Conservation (phyloP, 2,329 filamentous ascomycete genomes). For the Verruconis gallopava region DNA sequence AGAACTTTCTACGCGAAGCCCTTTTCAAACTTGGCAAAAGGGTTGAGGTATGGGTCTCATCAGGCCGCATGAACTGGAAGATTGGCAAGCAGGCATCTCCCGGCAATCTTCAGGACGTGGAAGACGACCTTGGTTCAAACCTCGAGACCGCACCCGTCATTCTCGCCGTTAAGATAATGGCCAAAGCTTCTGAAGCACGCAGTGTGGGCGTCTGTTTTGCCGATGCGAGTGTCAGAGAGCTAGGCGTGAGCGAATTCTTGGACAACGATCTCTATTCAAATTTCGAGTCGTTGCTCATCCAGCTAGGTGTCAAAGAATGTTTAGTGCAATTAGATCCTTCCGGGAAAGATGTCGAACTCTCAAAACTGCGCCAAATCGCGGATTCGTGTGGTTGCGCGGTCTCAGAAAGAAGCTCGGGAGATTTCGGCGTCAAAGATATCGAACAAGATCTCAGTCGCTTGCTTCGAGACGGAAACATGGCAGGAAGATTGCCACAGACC, state of each 20-base stretch:
- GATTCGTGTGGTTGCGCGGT: constrained; percentile 87
- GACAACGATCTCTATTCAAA: constrained; percentile 57
- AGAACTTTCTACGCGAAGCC: constrained; percentile 87
- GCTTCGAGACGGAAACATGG: constrained; percentile 72
- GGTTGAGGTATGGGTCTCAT: constrained; percentile 76
- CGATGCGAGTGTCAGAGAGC: constrained; percentile 87
- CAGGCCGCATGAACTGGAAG: constrained; percentile 81
- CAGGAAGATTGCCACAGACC: constrained; percentile 69
- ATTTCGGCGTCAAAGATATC: constrained; percentile 84
- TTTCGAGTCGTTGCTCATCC: constrained; percentile 90
- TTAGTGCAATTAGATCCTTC: constrained; percentile 66
- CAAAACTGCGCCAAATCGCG: constrained; percentile 77
- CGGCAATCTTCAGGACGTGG: constrained; percentile 90
- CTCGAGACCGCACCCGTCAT: constrained; percentile 90
- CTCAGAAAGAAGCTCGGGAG: constrained; percentile 59
- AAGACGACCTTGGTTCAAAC: constrained; percentile 81
- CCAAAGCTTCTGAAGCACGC: constrained; percentile 74
- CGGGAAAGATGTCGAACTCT: constrained; percentile 76
- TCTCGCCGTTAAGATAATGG: constrained; percentile 80
- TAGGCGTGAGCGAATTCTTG: constrained; percentile 92
- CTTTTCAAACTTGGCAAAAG: constrained; percentile 84
- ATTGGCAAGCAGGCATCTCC: constrained; percentile 84
- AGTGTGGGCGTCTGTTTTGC: constrained; percentile 94
- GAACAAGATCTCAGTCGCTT: constrained; percentile 85
- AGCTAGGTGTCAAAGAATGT: constrained; percentile 90